Evolutionary conservation across 2,329 filamentous ascomycete species (phyloP), one percentile per base, ranked within the genome.

Genomic region (Aspergillus glaucus): DNA sequence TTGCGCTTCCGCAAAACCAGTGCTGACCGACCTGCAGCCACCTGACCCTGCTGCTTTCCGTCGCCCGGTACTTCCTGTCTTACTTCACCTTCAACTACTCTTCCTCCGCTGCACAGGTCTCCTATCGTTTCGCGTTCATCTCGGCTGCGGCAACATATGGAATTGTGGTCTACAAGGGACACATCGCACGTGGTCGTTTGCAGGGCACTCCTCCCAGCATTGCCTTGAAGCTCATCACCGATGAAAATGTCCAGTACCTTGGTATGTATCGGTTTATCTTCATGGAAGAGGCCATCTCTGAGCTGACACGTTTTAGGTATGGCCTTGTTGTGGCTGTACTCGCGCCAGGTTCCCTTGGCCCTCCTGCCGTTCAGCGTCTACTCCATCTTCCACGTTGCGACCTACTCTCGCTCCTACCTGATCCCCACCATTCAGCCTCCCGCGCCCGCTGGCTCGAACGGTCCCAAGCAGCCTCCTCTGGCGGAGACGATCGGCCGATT

Each of bases 211-310:
- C 83, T 61, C 81, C 79, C 66, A 67, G 74, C 72, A 81, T 86
- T 50, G 70, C 79, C 44, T 47, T 92, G 50, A 80, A 84, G 53
- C 75, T 95, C 57, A 76, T 86, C 49, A 78, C 82, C 10, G 93
- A 98, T 68, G 93, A 98, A 79, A 98, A 98, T 71, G 88, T 98
- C 46, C 93, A 97, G 73, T 98, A 98, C 69, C 80, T 98, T 53
- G 78, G 93, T 97, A 80, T 68, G 89, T 68, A 32, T 12, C 19
- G 4, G 4, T 44, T 12, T 39, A 7, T 19, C 37, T 46, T 30
- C 17, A 24, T 40, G 24, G 17, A 12, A 47, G 34, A 9, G 12
- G 21, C n/a, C 19, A 47, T 50, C 28, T 26, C 46, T 53, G 28
- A 50, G 48, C 40, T 26, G 48, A 55, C 28, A 15, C 37, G 32